Conservation (phyloP, 1,284 basidiomycete genomes). For the Mixia osmundae region DNA sequence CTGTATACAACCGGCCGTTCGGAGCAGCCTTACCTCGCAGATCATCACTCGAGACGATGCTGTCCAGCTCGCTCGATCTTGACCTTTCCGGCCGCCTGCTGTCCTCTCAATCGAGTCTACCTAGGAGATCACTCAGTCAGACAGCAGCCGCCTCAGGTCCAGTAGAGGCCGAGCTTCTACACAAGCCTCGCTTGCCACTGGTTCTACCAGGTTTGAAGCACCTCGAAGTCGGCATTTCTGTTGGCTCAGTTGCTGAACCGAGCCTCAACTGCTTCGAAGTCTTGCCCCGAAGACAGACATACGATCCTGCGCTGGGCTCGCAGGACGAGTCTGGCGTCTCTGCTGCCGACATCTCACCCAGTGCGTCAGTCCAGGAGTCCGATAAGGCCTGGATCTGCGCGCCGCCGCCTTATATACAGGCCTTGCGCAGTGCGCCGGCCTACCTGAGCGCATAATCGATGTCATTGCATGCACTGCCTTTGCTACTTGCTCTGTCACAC, state of each 20-base stretch:
- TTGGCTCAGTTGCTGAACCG: constrained; percentile 27
- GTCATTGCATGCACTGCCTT: too few relatives aligned
- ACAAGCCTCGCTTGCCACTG: constrained; percentile 16
- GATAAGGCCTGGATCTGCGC: constrained; percentile 26
- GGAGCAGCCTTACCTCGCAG: too few relatives aligned
- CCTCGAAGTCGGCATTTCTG: constrained; percentile 24
- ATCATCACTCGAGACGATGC: too few relatives aligned
- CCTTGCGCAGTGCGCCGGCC: constrained; percentile 12
- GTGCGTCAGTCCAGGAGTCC: constrained; percentile 22
- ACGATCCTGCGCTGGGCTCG: constrained; percentile 2
- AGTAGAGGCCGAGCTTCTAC: constrained; percentile 2
- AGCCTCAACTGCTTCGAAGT: constrained; percentile 11
- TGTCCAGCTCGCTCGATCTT: too few relatives aligned
- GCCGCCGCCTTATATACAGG: constrained; percentile 14
- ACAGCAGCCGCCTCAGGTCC: constrained; percentile 4
- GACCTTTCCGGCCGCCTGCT: too few relatives aligned
- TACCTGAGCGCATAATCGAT: too few relatives aligned
- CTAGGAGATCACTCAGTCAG: constrained; percentile 12
- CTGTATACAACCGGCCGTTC: too few relatives aligned
- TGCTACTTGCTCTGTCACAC: too few relatives aligned
- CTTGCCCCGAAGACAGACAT: background rate
- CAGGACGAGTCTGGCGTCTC: background rate
- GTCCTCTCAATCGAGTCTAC: constrained; percentile 17
- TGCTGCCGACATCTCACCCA: background rate
- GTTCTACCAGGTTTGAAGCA: constrained; percentile 21